phyloP scores from a whole-genome alignment of 2,329 filamentous ascomycete genomes.

The Decorospora gaudefroyi region DNA sequence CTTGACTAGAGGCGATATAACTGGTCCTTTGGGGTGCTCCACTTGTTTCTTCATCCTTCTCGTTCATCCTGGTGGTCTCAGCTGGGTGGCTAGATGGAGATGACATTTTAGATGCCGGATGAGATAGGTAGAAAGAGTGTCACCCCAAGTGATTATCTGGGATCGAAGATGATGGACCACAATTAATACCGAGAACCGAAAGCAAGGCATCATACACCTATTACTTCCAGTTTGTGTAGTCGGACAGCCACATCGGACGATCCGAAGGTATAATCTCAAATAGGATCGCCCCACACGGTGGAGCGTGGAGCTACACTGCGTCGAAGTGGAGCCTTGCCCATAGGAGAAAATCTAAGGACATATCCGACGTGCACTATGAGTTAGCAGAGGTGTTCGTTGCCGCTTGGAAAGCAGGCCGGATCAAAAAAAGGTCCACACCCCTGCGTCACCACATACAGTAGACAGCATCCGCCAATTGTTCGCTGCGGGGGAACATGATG shows the following conservation, averaged over 20 bases:
- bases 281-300: constrained; percentile 8
- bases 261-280: constrained; percentile 5
- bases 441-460: constrained; percentile 1
- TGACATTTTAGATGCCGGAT: constrained; percentile 5
- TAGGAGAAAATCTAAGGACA: too few relatives aligned
- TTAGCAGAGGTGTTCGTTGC: constrained; percentile 5
- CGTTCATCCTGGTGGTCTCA: neutral
- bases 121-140: neutral
- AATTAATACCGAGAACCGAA: constrained; percentile 8
- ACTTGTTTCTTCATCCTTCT: constrained; percentile 1
- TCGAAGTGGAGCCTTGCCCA: too few relatives aligned
- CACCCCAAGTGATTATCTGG: constrained; percentile 1
- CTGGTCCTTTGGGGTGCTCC: constrained; percentile 7
- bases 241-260: constrained; percentile 11
- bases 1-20: constrained; percentile 10
- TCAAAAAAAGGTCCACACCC: constrained; percentile 2
- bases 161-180: constrained; percentile 6
- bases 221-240: constrained; percentile 4
- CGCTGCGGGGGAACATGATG: neutral
- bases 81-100: constrained; percentile 5
- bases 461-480: constrained; percentile 5
- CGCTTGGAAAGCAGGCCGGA: constrained; percentile 8
- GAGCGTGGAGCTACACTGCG: constrained; percentile 4
- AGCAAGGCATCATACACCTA: constrained; percentile 8
- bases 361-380: too few relatives aligned